These are phyloP conservation scores for Blakeslea trispora DNA, from an alignment of 371 early-diverging fungal species.

Conservation along the genomic window DNA sequence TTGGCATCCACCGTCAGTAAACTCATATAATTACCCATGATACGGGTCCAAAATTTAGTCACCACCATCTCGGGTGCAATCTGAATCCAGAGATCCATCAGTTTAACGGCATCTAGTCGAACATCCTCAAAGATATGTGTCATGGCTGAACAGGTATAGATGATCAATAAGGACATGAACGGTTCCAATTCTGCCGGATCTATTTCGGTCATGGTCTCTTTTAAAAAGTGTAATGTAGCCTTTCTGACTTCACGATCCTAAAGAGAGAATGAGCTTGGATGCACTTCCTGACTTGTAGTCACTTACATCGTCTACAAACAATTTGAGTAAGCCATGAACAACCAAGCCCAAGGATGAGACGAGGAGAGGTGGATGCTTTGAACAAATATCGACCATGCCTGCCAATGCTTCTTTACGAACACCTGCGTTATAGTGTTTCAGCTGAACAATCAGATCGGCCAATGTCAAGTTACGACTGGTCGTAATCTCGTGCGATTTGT, in stretches of 20 bases:
- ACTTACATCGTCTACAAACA: conserved; percentile 68
- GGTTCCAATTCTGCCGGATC: conserved; percentile 68
- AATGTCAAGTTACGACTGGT: conserved; percentile 75
- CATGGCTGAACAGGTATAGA: conserved; percentile 86
- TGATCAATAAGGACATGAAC: conserved; percentile 75
- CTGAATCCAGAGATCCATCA: conserved; percentile 76
- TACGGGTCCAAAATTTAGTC: conserved; percentile 62
- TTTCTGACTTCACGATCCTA: conserved; percentile 59
- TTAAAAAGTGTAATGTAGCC: conserved; percentile 32
- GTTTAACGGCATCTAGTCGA: conserved; percentile 75
- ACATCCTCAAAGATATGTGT: conserved; percentile 90
- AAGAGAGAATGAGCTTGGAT: conserved; percentile 4
- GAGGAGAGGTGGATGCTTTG: conserved; percentile 56
- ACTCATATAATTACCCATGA: conserved; percentile 48
- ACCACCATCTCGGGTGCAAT: conserved; percentile 63
- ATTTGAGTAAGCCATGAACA: conserved; percentile 59
- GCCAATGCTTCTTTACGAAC: conserved; percentile 63
- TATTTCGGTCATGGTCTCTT: conserved; percentile 33
- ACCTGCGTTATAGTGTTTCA: conserved; percentile 78
- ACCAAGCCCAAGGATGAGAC: conserved; percentile 66
- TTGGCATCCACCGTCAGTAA: conserved; percentile 42
- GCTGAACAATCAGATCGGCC: conserved; percentile 69
- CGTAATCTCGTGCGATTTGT: conserved; percentile 71
- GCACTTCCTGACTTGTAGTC: too few species aligned
- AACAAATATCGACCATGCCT: conserved; percentile 70